These are phyloP conservation scores for Brassica balearica DNA, from an alignment of 441 rosid species.

Conservation along the genomic window DNA sequence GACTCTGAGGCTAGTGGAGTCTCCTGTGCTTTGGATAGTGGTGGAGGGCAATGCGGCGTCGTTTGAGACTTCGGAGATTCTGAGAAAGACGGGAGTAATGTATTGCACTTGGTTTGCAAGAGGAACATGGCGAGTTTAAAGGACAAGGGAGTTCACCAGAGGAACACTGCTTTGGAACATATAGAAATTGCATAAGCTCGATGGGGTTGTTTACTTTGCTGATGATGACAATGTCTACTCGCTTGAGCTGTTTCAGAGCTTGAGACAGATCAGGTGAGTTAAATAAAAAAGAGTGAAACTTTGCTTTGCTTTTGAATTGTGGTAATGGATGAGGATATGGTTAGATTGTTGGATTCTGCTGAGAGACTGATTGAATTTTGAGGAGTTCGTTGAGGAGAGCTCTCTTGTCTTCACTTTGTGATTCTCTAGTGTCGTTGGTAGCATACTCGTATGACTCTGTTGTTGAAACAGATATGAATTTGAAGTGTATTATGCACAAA, in stretches of 20 bases:
- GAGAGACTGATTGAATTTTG: background rate
- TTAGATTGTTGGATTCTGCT: no score
- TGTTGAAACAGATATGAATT: no score
- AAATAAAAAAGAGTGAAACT: background rate
- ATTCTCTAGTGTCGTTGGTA: conserved; percentile 13
- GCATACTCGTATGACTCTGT: background rate
- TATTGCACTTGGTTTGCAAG: conserved; percentile 59
- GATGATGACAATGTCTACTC: conserved; percentile 91
- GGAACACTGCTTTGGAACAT: conserved; percentile 83
- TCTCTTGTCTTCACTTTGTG: conserved; percentile 1
- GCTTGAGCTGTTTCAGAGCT: conserved; percentile 73
- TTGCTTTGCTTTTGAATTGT: no score
- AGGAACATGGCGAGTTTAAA: conserved; percentile 62
- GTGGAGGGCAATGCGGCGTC: conserved; percentile 79
- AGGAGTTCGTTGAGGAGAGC: conserved; percentile 8
- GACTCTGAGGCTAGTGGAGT: conserved; percentile 70
- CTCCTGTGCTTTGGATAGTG: conserved; percentile 86
- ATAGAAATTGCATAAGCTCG: conserved; percentile 81
- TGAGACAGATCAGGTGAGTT: conserved; percentile 72
- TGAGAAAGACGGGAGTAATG: conserved; percentile 78
- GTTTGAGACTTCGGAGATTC: conserved; percentile 80
- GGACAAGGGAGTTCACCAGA: conserved; percentile 89
- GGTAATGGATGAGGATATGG: no score
- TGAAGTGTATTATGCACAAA: conserved; percentile 6
- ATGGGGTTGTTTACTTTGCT: conserved; percentile 91